A percentile compares a stretch with the other conserved stretches of the same genome.
Evolutionary conservation across 495 filamentous ascomycete genomes (phyloP).

Genomic region (Aspergillus carlsbadensis): DNA sequence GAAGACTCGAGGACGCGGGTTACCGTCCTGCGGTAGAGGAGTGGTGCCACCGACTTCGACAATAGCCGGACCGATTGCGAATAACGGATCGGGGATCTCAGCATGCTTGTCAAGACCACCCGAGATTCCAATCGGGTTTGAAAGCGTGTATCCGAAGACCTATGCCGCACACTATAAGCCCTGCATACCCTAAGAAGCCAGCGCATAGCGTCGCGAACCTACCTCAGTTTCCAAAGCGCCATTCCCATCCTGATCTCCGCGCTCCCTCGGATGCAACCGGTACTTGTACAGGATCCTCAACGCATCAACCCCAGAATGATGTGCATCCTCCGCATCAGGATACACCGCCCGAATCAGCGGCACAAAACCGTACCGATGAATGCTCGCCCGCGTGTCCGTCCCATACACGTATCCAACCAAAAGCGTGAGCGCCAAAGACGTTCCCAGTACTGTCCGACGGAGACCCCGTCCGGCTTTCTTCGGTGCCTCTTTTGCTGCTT

Average conservation of each 20-base stretch:
- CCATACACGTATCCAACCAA: constrained; percentile 68
- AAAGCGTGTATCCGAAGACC: constrained; percentile 76
- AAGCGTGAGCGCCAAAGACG: constrained; percentile 51
- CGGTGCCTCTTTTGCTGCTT: constrained; percentile 32
- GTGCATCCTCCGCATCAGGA: constrained; percentile 88
- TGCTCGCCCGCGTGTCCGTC: constrained; percentile 85
- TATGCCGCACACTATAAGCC: constrained; percentile 17
- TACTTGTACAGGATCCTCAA: constrained; percentile 56
- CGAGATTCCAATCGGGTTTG: constrained; percentile 87
- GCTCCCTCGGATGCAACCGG: constrained; percentile 71
- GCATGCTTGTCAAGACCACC: constrained; percentile 94
- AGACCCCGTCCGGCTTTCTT: constrained; percentile 35
- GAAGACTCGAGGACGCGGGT: constrained; percentile 84
- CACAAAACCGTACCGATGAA: constrained; percentile 79
- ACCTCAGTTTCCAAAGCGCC: constrained; percentile 54
- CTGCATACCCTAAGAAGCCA: neutral
- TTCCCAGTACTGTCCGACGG: constrained; percentile 53
- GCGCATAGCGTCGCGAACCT: constrained; percentile 6
- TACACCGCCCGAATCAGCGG: constrained; percentile 68
- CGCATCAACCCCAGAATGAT: constrained; percentile 68
- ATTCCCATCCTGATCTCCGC: constrained; percentile 53
- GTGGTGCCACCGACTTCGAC: constrained; percentile 93
- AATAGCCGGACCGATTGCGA: constrained; percentile 75
- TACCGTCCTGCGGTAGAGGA: constrained; percentile 79
- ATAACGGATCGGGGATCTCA: constrained; percentile 77